Percentiles rank a stretch among this genome's conserved stretches.
These are phyloP conservation scores for Chamaenerion angustifolium DNA, from an alignment of 345 rosid genomes.

Conservation along the genomic window DNA sequence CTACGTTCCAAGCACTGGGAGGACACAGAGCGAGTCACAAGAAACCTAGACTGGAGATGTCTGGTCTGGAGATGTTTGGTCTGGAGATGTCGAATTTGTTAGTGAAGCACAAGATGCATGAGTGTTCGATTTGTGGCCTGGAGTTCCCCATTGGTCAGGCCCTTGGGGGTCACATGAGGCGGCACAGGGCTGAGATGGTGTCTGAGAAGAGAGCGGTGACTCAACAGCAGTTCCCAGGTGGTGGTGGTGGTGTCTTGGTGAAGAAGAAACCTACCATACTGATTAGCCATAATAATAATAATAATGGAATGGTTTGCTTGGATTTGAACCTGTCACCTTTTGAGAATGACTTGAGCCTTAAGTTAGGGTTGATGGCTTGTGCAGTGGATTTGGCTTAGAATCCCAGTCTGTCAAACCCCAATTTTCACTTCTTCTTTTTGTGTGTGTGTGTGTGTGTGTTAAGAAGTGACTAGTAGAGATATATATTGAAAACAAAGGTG, in stretches of 20 bases:
- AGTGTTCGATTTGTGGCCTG: slow-evolving; percentile 77
- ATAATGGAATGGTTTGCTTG: slow-evolving; percentile 1
- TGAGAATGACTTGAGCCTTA: slow-evolving; percentile 1
- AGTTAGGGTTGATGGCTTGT: neutral
- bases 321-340: slow-evolving; percentile 2
- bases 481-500: too few species aligned
- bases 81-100: too few species aligned
- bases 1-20: slow-evolving; percentile 50
- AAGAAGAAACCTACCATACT: neutral
- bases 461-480: too few species aligned
- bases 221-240: neutral
- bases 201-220: neutral
- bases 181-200: slow-evolving; percentile 22
- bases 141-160: slow-evolving; percentile 74
- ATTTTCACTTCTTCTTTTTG: neutral
- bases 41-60: slow-evolving; percentile 24
- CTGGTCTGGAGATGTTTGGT: neutral
- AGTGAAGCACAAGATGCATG: slow-evolving; percentile 42
- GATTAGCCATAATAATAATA: neutral
- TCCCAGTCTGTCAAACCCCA: too few species aligned
- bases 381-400: neutral
- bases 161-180: slow-evolving; percentile 57
- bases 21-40: slow-evolving; percentile 67
- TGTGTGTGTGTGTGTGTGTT: too few species aligned
- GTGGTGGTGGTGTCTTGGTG: neutral